Evolutionary conservation across 2,329 filamentous ascomycete genomes (phyloP).

Genomic region (Cladophialophora psammophila): DNA sequence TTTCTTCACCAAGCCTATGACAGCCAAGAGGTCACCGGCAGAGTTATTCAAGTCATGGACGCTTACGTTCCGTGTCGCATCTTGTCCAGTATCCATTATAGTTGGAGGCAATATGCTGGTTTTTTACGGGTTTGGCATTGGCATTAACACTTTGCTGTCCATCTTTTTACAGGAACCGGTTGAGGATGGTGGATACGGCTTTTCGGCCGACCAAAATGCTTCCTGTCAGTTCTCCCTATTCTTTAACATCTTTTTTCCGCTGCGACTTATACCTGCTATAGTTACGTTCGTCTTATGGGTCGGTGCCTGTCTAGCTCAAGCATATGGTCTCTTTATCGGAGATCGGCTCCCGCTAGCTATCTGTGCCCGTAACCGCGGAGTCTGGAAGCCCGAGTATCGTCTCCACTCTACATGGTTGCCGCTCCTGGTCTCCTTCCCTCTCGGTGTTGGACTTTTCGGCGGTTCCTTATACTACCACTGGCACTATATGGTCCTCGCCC

Average conservation of each 20-base stretch:
- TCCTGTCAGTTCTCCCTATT: constrained; percentile 20
- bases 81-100: background rate
- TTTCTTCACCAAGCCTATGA: constrained; percentile 26
- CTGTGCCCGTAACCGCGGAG: constrained; percentile 39
- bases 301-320: background rate
- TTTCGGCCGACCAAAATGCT: constrained; percentile 35
- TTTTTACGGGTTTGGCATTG: constrained; percentile 1
- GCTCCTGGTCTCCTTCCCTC: constrained; percentile 42
- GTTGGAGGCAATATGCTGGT: background rate
- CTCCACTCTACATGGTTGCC: constrained; percentile 45
- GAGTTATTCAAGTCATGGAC: background rate
- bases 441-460: constrained; percentile 48
- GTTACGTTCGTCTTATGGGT: constrained; percentile 17
- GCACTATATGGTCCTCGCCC: constrained; percentile 24
- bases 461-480: constrained; percentile 22
- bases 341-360: constrained; percentile 38
- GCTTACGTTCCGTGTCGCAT: background rate
- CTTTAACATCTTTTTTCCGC: background rate
- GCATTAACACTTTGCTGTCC: constrained; percentile 26
- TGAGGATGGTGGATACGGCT: constrained; percentile 36
- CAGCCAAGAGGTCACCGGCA: background rate
- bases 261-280: background rate
- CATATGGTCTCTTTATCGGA: constrained; percentile 25
- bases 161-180: constrained; percentile 34
- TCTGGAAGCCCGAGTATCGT: constrained; percentile 52